Evolutionary conservation across 1,284 basidiomycete species (phyloP).

Genomic region (Ceratobasidium papillatum): DNA sequence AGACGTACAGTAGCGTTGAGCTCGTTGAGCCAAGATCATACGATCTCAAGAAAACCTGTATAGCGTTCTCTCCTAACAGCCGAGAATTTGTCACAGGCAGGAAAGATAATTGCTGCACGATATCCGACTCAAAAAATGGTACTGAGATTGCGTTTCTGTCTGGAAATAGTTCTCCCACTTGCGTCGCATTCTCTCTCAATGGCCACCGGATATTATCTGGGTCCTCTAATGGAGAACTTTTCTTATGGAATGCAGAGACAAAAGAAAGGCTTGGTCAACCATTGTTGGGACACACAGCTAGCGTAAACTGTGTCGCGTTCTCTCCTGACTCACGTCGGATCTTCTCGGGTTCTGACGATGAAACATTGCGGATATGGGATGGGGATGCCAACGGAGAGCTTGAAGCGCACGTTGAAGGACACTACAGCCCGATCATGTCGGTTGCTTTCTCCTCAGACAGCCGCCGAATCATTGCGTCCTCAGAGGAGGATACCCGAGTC

Average conservation of each 20-base stretch:
- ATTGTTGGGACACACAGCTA: neutral
- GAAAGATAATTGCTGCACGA: no score
- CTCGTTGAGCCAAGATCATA: no score
- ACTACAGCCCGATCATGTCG: neutral
- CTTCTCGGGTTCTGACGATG: constrained; percentile 4
- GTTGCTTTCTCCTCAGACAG: neutral
- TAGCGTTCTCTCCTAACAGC: no score
- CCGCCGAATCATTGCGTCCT: neutral
- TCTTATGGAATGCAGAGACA: constrained; percentile 33
- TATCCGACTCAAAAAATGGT: no score
- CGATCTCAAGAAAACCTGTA: no score
- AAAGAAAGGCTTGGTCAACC: no score
- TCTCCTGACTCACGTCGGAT: constrained; percentile 30
- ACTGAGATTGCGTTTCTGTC: no score
- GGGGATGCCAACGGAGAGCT: neutral
- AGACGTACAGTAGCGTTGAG: no score
- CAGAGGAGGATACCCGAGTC: no score
- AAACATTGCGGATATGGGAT: constrained; percentile 31
- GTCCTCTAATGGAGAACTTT: constrained; percentile 11
- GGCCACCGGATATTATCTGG: constrained; percentile 21
- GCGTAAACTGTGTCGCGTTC: constrained; percentile 12
- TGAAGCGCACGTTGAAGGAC: neutral
- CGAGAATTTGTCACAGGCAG: no score
- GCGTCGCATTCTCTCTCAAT: constrained; percentile 19
- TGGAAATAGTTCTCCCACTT: no score